Conservation (phyloP, 202 grass and related monocot genomes). For the Panicum hallii region DNA sequence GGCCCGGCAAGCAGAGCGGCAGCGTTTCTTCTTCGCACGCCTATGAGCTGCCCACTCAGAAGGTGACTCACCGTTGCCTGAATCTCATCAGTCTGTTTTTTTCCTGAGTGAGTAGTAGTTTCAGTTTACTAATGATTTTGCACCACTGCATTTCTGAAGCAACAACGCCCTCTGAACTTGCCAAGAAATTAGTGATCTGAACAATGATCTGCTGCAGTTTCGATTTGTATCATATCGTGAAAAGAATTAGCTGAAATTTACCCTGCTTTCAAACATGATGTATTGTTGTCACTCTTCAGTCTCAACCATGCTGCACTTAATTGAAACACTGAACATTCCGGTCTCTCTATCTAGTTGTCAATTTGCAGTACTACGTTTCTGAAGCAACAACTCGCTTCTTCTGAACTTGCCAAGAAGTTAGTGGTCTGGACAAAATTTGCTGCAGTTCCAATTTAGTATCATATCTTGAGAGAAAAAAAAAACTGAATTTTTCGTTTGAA, state of each 20-base stretch:
- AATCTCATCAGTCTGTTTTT: background rate
- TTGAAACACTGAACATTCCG: background rate
- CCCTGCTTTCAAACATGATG: background rate
- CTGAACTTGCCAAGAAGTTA: background rate
- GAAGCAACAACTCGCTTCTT: background rate
- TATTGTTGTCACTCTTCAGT: background rate
- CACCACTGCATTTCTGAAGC: background rate
- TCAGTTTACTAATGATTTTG: background rate
- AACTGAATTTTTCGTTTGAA: background rate
- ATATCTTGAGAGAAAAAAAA: background rate
- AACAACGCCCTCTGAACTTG: background rate
- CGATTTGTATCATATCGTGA: background rate
- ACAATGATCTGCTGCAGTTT: background rate
- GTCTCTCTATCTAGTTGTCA: background rate
- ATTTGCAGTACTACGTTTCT: background rate
- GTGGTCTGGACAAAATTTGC: background rate
- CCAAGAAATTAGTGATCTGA: background rate
- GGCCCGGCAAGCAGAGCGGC: background rate
- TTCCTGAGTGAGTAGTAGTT: background rate
- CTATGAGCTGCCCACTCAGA: background rate
- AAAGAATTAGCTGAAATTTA: background rate
- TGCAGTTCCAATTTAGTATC: background rate
- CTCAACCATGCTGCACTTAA: background rate
- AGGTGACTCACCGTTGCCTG: slow-evolving; percentile 26
- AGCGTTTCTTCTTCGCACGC: background rate